Base-by-base conservation (phyloP, 768 basidiomycete species). In the Kwoniella europaea region DNA sequence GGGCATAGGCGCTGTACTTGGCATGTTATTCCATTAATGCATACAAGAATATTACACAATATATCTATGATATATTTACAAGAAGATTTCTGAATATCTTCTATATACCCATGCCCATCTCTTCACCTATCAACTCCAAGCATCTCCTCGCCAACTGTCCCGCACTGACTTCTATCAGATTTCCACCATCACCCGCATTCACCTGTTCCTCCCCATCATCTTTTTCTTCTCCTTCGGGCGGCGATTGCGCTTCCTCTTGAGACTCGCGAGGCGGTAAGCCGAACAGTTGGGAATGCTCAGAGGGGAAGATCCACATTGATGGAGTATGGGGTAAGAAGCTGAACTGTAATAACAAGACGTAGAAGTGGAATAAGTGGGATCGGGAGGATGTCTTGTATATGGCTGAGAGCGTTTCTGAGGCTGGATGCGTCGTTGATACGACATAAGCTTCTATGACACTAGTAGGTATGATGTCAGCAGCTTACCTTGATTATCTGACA, bases 361-460 rank as follows among this genome's bases (percentile, higher is more conserved):
- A 95, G 68, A 96, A 90, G 79, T 94, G 90, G 87, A 96, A 96
- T 12, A 98, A 85, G 76, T 96, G 94, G 0, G 91, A 93, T 16
- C 89, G 87, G 0, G 89, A 82, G 1, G 94, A 94, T 0, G 91
- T 88, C 74, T 88, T 89, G 13, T 91, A 88, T 0, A 91, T 88
- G 69, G 93, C 90, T 0, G 89, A 86, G 22, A 95, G 86, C 3
- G 82, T 18, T 88, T 78, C 1, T 85, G 82, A 1, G 85, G 55
- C 82, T 89, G 13, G 2, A 13, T n/a, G 12, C 15, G 18, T 52
- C 18, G 16, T 16, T 41, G 35, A 41, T 12, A 59, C 35, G 55
- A 13, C 55, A 29, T 59, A 24, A 59, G 50, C 20, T n/a, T 0
- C 15, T 56, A 13, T 13, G 27, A 29, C n/a, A n/a, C 6, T 3